phyloP scores from a whole-genome alignment of 2,329 filamentous ascomycete species.

The Aspergillus quadrilineatus region DNA sequence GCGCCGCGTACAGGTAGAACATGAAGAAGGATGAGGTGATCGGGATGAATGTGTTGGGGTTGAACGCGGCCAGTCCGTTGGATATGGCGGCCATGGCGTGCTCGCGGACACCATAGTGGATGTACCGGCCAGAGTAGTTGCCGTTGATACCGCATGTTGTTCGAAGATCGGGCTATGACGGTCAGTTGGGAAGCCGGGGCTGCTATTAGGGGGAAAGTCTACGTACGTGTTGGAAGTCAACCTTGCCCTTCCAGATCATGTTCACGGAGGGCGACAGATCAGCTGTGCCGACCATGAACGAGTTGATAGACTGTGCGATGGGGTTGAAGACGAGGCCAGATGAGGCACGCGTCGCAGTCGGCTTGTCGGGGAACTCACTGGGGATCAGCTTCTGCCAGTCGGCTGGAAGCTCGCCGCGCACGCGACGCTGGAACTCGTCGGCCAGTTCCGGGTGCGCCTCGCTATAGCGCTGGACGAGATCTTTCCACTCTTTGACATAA shows the following conservation, averaged over 20 bases:
- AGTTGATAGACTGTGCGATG: slow-evolving; percentile 48
- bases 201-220: neutral
- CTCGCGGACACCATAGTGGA: slow-evolving; percentile 62
- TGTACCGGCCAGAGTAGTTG: slow-evolving; percentile 49
- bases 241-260: slow-evolving; percentile 56
- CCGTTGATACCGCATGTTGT: slow-evolving; percentile 46
- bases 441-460: slow-evolving; percentile 48
- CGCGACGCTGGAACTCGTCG: slow-evolving; percentile 50
- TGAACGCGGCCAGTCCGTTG: slow-evolving; percentile 66
- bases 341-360: slow-evolving; percentile 52
- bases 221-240: slow-evolving; percentile 52
- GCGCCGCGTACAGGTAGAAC: slow-evolving; percentile 60
- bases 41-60: slow-evolving; percentile 56
- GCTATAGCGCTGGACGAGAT: slow-evolving; percentile 46
- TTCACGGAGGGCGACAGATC: slow-evolving; percentile 56
- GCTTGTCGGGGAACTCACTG: slow-evolving; percentile 47
- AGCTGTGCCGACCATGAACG: slow-evolving; percentile 56
- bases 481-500: slow-evolving; percentile 51
- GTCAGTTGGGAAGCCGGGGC: slow-evolving; percentile 8
- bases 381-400: slow-evolving; percentile 56
- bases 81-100: slow-evolving; percentile 74
- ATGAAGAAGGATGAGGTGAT: slow-evolving; percentile 63
- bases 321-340: slow-evolving; percentile 55
- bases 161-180: slow-evolving; percentile 27
- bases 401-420: slow-evolving; percentile 49